Evolutionary conservation across 306 rosid species (phyloP).

Genomic region (Cucurbita argyrosperma): DNA sequence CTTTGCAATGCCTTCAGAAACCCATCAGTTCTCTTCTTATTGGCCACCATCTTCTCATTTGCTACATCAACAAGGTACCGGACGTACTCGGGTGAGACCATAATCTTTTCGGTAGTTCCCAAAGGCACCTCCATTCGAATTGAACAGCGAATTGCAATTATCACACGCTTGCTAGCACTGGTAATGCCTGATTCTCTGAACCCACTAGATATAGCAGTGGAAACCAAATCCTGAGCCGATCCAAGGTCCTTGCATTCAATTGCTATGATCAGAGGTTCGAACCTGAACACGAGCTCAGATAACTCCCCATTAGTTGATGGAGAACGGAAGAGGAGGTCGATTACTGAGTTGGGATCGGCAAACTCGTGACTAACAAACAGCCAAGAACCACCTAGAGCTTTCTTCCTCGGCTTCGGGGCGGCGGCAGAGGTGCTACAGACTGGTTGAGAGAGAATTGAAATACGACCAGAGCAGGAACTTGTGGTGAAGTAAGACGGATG

Average conservation of each 20-base stretch:
- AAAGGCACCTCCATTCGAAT: constrained; percentile 73
- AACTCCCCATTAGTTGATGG: constrained; percentile 15
- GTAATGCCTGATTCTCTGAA: constrained; percentile 90
- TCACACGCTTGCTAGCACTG: constrained; percentile 54
- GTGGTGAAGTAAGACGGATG: constrained; percentile 75
- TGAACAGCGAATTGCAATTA: constrained; percentile 82
- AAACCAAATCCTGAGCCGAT: constrained; percentile 68
- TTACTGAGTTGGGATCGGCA: constrained; percentile 48
- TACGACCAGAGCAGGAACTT: constrained; percentile 89
- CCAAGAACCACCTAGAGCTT: constrained; percentile 84
- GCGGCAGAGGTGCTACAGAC: neutral
- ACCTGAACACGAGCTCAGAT: constrained; percentile 64
- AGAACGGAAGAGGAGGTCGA: constrained; percentile 42
- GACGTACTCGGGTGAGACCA: constrained; percentile 63
- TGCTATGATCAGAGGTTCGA: constrained; percentile 81
- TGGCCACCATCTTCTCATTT: constrained; percentile 74
- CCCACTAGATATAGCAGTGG: constrained; percentile 70
- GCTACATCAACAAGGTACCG: constrained; percentile 54
- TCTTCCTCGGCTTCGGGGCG: constrained; percentile 33
- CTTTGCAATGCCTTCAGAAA: constrained; percentile 32
- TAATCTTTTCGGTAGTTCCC: constrained; percentile 35
- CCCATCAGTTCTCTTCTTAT: constrained; percentile 57
- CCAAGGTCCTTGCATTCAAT: constrained; percentile 65
- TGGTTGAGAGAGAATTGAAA: constrained; percentile 78
- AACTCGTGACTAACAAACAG: constrained; percentile 59